Conservation (phyloP, 1,284 basidiomycete genomes). For the Athelia psychrophila region DNA sequence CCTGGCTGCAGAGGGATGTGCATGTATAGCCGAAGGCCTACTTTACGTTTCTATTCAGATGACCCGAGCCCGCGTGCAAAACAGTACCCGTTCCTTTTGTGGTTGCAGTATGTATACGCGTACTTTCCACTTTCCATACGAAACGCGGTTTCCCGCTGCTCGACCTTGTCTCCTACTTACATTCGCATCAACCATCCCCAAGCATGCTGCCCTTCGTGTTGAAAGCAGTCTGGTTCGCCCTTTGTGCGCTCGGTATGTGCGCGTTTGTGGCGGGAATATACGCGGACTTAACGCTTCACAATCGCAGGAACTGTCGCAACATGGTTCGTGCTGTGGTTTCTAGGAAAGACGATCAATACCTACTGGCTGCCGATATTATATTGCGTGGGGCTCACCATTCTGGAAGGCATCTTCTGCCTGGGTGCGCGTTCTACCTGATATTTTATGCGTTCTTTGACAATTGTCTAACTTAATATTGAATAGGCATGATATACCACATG, state of each 20-base stretch:
- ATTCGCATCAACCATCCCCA: too few species aligned
- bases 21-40: too few species aligned
- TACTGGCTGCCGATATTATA: conserved; percentile 21
- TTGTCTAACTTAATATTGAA: not conserved
- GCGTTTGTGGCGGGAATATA: not conserved
- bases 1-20: too few species aligned
- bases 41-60: too few species aligned
- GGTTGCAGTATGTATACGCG: too few species aligned
- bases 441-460: conserved; percentile 5
- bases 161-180: too few species aligned
- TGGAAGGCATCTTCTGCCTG: conserved; percentile 25
- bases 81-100: too few species aligned
- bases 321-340: conserved; percentile 18
- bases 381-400: conserved; percentile 17
- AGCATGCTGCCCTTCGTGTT: conserved; percentile 25
- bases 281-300: not conserved
- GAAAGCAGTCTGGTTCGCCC: conserved; percentile 22
- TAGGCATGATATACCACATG: not conserved
- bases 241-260: conserved; percentile 19
- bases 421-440: conserved; percentile 11
- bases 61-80: too few species aligned
- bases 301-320: conserved; percentile 16
- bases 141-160: too few species aligned
- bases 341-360: conserved; percentile 16
- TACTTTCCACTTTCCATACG: too few species aligned